Evolutionary conservation across 1,139 yeast species (phyloP), one percentile per base, ranked within the genome.

Genomic region (Lodderomyces beijingensis): DNA sequence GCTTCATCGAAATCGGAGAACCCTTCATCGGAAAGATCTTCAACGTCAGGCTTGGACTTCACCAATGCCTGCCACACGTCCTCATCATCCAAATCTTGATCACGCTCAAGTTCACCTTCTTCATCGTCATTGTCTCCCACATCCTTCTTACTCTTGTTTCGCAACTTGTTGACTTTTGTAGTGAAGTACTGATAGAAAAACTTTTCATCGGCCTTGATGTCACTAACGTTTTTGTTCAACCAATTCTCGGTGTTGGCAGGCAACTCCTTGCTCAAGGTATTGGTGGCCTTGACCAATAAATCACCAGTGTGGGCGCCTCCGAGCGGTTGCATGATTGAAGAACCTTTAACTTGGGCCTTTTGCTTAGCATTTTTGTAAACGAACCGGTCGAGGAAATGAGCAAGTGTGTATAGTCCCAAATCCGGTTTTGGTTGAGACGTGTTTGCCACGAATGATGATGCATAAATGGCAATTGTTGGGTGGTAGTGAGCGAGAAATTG

Each of bases 241-340:
- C 97, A 91, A 54, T 88, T 81, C 45, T 80, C 78, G 3, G 91
- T 73, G 51, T 88, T 89, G 4, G 75, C 93, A 2, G 96, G 95
- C 12, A 73, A 50, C 29, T 68, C 75, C 3, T 55, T 53, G 34
- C 51, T 55, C 20, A 52, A 37, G 16, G 64, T 61, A 47, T 74
- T 77, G 3, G 86, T 75, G 16, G 87, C 76, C 45, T 72, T 79
- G 10, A 88, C 88, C 43, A 88, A 71, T 38, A 85, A 64, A 1
- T 80, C 65, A 6, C 85, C 87, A n/a, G 88, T 80, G 41, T 82
- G 87, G 1, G 81, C 75, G 38, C 97, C 97, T 31, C 96, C 93
- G 43, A 93, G 69, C 32, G 98, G 97, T 66, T 91, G 98, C 97
- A 93, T 93, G 55, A 91, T 89, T 31, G 96, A 86, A 3, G 83